Evolutionary conservation across 768 basidiomycete species (phyloP).

Genomic region (Pulveroboletus sp.): DNA sequence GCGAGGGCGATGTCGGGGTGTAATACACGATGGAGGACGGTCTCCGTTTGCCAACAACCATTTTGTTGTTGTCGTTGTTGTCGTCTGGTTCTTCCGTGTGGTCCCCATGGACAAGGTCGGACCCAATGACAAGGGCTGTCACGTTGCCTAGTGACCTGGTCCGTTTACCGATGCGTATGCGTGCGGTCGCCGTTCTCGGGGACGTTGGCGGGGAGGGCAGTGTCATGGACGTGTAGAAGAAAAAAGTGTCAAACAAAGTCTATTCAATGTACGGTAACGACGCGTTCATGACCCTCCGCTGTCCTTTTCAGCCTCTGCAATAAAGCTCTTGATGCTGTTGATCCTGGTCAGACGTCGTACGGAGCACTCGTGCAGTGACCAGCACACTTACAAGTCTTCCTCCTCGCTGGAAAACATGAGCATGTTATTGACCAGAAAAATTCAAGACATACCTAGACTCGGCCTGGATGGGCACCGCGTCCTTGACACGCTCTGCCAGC

Average conservation of each 20-base stretch:
- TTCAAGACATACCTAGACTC: conserved; percentile 60
- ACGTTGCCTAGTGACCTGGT: not conserved
- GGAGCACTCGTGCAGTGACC: conserved; percentile 13
- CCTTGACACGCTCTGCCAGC: conserved; percentile 57
- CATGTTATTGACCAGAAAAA: not conserved
- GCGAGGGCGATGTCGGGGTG: conserved; percentile 25
- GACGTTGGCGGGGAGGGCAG: conserved; percentile 11
- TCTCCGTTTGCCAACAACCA: conserved; percentile 12
- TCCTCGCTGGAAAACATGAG: conserved; percentile 58
- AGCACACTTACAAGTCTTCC: conserved; percentile 70
- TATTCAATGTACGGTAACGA: not conserved
- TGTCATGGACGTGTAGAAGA: not conserved
- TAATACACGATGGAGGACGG: conserved; percentile 30
- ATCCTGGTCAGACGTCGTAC: conserved; percentile 45
- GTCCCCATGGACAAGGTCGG: no score
- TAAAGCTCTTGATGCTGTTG: conserved; percentile 74
- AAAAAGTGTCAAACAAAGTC: not conserved
- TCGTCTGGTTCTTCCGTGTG: no score
- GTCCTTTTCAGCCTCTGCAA: conserved; percentile 82
- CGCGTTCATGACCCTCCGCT: conserved; percentile 38
- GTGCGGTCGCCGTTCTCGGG: conserved; percentile 5
- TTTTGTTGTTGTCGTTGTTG: no score
- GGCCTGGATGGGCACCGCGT: conserved; percentile 61
- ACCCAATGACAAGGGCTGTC: no score
- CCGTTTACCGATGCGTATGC: conserved; percentile 16